A percentile compares a stretch with the other conserved stretches of the same genome.
These are phyloP conservation scores for Chaetothyriales sp. DNA, from an alignment of 2,329 filamentous ascomycete genomes.

Conservation along the genomic window DNA sequence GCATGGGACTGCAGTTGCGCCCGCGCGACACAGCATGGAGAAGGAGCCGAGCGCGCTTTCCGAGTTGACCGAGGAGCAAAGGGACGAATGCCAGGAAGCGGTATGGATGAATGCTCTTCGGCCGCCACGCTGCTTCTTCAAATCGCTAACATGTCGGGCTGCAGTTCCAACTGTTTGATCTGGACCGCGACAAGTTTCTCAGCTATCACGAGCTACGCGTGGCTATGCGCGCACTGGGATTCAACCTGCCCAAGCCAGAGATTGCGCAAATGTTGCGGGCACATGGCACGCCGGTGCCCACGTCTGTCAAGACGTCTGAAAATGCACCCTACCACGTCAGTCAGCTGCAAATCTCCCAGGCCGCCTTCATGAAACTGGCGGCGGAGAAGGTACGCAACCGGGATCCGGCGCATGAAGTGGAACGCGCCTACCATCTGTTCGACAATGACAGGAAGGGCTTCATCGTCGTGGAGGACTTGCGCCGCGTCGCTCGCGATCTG, in stretches of 20 bases:
- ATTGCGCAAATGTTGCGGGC: conserved; percentile 67
- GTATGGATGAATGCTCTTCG: conserved; percentile 39
- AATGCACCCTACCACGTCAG: conserved; percentile 44
- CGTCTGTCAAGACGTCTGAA: conserved; percentile 30
- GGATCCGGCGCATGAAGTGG: conserved; percentile 81
- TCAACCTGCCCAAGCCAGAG: conserved; percentile 75
- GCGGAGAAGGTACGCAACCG: conserved; percentile 67
- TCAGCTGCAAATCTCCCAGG: conserved; percentile 58
- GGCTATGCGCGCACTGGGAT: conserved; percentile 86
- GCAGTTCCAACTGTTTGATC: conserved; percentile 88
- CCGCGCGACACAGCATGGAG: conserved; percentile 31
- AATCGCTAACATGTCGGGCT: not conserved
- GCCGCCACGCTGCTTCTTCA: not conserved
- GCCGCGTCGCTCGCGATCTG: conserved; percentile 75
- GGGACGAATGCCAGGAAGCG: conserved; percentile 86
- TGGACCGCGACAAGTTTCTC: conserved; percentile 85
- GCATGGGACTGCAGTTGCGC: conserved; percentile 27
- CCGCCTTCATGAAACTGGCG: conserved; percentile 61
- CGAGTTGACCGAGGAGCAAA: conserved; percentile 68
- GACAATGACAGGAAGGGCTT: conserved; percentile 84
- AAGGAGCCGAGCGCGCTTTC: conserved; percentile 38
- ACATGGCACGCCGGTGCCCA: conserved; percentile 60
- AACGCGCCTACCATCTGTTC: conserved; percentile 83
- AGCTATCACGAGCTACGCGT: conserved; percentile 98
- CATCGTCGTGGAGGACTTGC: conserved; percentile 77